Conservation (phyloP, 495 filamentous ascomycete species). For the Xylaria longipes region DNA sequence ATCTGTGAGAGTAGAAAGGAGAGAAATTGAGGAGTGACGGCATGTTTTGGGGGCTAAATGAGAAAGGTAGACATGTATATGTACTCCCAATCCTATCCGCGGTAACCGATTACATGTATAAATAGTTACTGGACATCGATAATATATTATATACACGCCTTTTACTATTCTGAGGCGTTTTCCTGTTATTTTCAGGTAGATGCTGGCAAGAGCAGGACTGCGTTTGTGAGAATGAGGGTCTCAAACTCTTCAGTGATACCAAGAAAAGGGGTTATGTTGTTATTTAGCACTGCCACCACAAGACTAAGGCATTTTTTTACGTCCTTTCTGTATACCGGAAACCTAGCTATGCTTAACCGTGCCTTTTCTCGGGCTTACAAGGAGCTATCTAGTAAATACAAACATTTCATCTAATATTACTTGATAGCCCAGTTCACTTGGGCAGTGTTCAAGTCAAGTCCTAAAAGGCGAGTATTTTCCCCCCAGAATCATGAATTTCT, state of each 20-base stretch:
- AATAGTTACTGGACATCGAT: neutral
- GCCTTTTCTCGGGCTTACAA: neutral
- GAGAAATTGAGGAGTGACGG: neutral
- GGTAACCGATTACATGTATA: neutral
- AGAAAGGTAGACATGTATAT: neutral
- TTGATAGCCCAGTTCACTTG: neutral
- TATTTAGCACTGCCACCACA: neutral
- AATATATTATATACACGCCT: too few relatives aligned
- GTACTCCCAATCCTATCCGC: neutral
- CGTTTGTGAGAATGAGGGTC: neutral
- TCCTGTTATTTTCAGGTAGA: too few relatives aligned
- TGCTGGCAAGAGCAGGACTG: neutral
- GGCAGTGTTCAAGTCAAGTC: neutral
- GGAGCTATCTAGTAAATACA: neutral
- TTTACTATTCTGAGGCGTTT: too few relatives aligned
- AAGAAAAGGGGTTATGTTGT: too few relatives aligned
- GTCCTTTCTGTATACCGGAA: neutral
- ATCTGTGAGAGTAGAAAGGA: neutral
- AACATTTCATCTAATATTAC: neutral
- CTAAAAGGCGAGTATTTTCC: too few relatives aligned
- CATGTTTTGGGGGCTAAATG: neutral
- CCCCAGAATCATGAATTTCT: too few relatives aligned
- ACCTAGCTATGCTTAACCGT: neutral
- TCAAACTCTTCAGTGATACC: too few relatives aligned
- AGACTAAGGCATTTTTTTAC: neutral